These are phyloP conservation scores for Podospora didyma DNA, from an alignment of 495 filamentous ascomycete species.

Conservation along the genomic window DNA sequence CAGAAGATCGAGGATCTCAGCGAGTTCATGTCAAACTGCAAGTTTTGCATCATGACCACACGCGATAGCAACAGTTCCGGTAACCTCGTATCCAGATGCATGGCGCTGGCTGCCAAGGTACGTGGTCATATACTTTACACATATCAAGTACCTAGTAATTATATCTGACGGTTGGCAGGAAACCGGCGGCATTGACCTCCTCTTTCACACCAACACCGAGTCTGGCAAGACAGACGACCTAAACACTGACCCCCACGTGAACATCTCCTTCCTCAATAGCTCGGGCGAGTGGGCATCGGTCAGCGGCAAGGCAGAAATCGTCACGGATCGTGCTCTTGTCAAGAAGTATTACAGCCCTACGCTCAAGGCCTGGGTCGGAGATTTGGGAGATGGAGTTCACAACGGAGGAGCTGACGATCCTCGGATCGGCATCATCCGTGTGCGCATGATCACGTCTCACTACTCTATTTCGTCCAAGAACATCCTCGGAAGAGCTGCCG, in stretches of 20 bases:
- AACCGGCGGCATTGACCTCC: conserved; percentile 72
- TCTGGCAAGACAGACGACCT: conserved; percentile 90
- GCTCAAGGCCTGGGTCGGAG: conserved; percentile 86
- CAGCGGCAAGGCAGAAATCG: conserved; percentile 63
- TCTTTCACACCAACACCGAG: conserved; percentile 93
- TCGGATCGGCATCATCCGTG: conserved; percentile 66
- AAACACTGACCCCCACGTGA: conserved; percentile 66
- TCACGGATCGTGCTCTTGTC: conserved; percentile 63
- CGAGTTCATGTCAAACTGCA: conserved; percentile 62
- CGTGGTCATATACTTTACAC: not conserved
- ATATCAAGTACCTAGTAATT: not conserved
- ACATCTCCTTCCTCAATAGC: conserved; percentile 78
- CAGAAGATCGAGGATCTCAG: conserved; percentile 77
- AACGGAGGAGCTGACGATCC: conserved; percentile 81
- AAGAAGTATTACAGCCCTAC: conserved; percentile 71
- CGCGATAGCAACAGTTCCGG: conserved; percentile 50
- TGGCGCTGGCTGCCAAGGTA: conserved; percentile 86
- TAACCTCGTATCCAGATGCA: conserved; percentile 73
- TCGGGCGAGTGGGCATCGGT: conserved; percentile 75
- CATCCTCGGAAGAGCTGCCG: conserved; percentile 55
- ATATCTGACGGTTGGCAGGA: conserved; percentile 46
- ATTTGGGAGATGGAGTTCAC: conserved; percentile 83
- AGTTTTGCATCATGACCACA: conserved; percentile 78
- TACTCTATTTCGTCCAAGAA: conserved; percentile 54
- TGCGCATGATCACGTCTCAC: conserved; percentile 59